Evolutionary conservation across 345 rosid species (phyloP).

Genomic region (Lumnitzera littorea): DNA sequence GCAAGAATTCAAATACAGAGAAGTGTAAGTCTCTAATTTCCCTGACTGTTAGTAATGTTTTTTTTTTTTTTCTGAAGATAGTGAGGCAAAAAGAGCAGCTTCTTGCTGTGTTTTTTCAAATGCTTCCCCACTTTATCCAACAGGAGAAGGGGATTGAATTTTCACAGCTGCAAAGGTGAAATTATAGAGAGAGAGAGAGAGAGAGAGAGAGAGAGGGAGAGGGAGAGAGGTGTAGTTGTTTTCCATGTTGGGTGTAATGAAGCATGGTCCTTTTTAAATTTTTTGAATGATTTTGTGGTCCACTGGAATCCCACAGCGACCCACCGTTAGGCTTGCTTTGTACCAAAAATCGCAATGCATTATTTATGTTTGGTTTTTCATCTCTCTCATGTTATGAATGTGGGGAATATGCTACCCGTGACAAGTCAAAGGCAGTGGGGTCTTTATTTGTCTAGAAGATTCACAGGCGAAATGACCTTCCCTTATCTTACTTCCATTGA

Average conservation of each 20-base stretch:
- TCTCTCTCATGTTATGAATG: no score
- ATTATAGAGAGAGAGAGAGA: no score
- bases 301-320: slow-evolving; percentile 5
- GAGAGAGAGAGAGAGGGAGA: not conserved
- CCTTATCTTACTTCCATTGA: no score
- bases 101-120: not conserved
- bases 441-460: no score
- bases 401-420: no score
- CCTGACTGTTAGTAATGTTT: not conserved
- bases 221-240: slow-evolving; percentile 4
- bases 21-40: not conserved
- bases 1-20: no score
- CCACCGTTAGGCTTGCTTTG: no score
- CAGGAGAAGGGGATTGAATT: not conserved
- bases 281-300: slow-evolving; percentile 12
- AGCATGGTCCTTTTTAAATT: not conserved
- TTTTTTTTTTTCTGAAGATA: not conserved
- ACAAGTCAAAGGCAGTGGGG: no score
- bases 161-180: not conserved
- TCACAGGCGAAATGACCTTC: no score
- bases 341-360: no score
- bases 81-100: not conserved
- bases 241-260: slow-evolving; percentile 14
- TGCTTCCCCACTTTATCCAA: slow-evolving; percentile 4
- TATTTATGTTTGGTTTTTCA: no score